Percentiles rank a stretch among this genome's conserved stretches.
phyloP scores from a whole-genome alignment of 495 filamentous ascomycete genomes.

The Penicillium fimorum region DNA sequence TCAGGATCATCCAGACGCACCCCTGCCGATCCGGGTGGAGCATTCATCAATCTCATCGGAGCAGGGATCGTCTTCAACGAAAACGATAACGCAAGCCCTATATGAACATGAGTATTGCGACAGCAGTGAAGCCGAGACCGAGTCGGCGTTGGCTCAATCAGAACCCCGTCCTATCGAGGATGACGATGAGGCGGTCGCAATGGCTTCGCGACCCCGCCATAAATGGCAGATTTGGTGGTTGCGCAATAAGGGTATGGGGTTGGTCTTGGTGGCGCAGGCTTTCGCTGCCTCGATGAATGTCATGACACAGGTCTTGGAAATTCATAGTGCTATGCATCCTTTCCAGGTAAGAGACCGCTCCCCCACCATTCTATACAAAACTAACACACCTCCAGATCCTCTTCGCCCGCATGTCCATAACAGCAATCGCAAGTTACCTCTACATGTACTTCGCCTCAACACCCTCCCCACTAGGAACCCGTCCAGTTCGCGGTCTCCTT shows the following conservation, averaged over 20 bases:
- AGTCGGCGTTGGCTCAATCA: slow-evolving; percentile 16
- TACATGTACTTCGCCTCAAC: slow-evolving; percentile 76
- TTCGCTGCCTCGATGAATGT: slow-evolving; percentile 91
- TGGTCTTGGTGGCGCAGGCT: slow-evolving; percentile 74
- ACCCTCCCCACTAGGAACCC: slow-evolving; percentile 67
- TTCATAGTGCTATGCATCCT: slow-evolving; percentile 73
- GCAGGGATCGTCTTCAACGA: background rate
- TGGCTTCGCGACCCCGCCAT: slow-evolving; percentile 19
- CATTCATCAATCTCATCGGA: background rate
- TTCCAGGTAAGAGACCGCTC: slow-evolving; percentile 59
- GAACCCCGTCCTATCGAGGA: slow-evolving; percentile 25
- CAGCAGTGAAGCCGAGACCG: slow-evolving; percentile 13
- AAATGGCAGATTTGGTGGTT: slow-evolving; percentile 43
- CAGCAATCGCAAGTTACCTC: slow-evolving; percentile 58
- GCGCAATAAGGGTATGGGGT: slow-evolving; percentile 68
- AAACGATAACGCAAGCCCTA: background rate
- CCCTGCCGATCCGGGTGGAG: slow-evolving; percentile 15
- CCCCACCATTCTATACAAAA: background rate
- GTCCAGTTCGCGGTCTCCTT: slow-evolving; percentile 63
- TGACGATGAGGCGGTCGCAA: background rate
- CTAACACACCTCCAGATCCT: slow-evolving; percentile 54
- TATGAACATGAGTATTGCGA: slow-evolving; percentile 1
- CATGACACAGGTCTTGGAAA: slow-evolving; percentile 73
- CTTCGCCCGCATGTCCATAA: slow-evolving; percentile 81
- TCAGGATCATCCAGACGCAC: slow-evolving; percentile 27